These are phyloP conservation scores for Murraya paniculata DNA, from an alignment of 345 rosid species.

Conservation along the genomic window DNA sequence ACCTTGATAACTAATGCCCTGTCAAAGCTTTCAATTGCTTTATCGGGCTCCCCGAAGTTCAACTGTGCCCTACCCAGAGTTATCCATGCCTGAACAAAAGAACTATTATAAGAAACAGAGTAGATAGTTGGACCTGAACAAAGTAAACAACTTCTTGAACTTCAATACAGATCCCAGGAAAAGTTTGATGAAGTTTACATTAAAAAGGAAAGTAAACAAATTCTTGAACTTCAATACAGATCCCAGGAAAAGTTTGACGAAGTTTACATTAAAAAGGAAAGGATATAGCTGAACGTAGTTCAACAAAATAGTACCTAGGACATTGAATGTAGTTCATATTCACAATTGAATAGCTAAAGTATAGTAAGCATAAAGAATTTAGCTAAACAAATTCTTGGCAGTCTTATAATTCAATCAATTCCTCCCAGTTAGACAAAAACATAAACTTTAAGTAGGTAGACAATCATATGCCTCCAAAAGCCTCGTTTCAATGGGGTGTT, in stretches of 20 bases:
- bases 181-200: background rate
- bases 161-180: background rate
- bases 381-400: too few species aligned
- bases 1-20: constrained; percentile 71
- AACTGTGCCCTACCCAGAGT: constrained; percentile 95
- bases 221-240: background rate
- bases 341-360: background rate
- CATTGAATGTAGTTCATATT: background rate
- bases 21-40: constrained; percentile 70
- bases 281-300: background rate
- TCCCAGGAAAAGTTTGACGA: background rate
- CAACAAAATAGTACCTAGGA: too few species aligned
- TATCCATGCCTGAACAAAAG: constrained; percentile 68
- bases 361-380: too few species aligned
- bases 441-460: background rate
- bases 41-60: constrained; percentile 91
- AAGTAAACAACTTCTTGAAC: background rate
- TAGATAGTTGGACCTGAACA: background rate
- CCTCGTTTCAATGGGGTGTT: background rate
- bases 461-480: background rate
- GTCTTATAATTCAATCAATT: background rate
- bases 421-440: background rate
- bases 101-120: background rate
- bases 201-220: background rate
- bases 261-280: background rate